Evolutionary conservation across 495 filamentous ascomycete species (phyloP).

Genomic region (Letharia columbiana): DNA sequence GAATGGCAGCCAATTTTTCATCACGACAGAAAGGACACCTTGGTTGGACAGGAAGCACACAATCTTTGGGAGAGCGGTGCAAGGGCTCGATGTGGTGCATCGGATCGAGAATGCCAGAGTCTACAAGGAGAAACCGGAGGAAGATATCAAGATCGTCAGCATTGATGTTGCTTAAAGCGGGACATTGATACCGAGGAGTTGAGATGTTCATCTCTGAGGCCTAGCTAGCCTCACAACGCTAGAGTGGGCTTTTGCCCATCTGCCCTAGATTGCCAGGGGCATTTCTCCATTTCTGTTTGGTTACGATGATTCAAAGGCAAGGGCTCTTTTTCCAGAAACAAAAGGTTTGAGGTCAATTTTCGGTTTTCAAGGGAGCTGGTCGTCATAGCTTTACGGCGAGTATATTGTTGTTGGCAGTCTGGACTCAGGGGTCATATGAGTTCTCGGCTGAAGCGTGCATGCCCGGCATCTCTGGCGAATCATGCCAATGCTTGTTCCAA

Average conservation of each 20-base stretch:
- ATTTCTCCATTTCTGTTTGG: neutral
- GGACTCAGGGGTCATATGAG: neutral
- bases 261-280: neutral
- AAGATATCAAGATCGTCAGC: slow-evolving; percentile 95
- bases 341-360: neutral
- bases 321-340: neutral
- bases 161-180: slow-evolving; percentile 47
- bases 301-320: neutral
- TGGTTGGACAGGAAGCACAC: slow-evolving; percentile 98
- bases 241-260: neutral
- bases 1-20: slow-evolving; percentile 88
- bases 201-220: neutral
- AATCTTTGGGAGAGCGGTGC: slow-evolving; percentile 82
- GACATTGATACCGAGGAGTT: neutral
- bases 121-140: slow-evolving; percentile 93
- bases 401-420: neutral
- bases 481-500: too few species aligned
- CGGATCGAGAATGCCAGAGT: slow-evolving; percentile 88
- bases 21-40: slow-evolving; percentile 92
- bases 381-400: neutral
- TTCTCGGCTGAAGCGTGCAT: neutral
- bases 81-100: slow-evolving; percentile 91
- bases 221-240: neutral
- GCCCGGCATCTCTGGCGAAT: too few species aligned
- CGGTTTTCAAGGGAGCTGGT: neutral